Evolutionary conservation across 2,329 filamentous ascomycete genomes (phyloP), one percentile per base, ranked within the genome.

Genomic region (Colletotrichum sojae): DNA sequence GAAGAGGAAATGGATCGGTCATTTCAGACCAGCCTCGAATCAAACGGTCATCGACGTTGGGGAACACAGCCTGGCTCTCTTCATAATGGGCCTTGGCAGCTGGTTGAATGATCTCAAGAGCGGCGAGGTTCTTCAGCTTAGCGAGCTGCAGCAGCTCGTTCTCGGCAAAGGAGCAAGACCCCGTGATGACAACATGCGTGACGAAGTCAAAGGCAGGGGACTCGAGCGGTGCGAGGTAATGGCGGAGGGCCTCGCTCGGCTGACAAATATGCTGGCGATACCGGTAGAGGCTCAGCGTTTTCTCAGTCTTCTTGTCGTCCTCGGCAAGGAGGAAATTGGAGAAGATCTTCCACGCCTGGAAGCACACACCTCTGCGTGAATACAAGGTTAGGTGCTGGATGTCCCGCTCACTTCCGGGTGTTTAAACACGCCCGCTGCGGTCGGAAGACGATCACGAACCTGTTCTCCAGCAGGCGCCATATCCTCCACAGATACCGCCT

Each of bases 31-130:
- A 88, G 22, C 81, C 81, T 40, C 81, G 78, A 20, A 88, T 63
- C 3, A 88, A 76, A 6, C 83, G 78, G 70, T 88, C 85, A 46
- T 72, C 83, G 6, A 86, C 72, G 3, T 77, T 75, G 6, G 82
- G 81, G 39, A 82, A 82, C 27, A 69, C 61, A 27, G 69, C 67
- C 4, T 70, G 40, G 40, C n/a, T 13, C 15, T 43, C 40, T 43
- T 43, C 40, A 43, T 43, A n/a, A 13, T 43, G 63, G 22, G 75
- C 52, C 45, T 75, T 72, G 31, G 79, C 77, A 1, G 73, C 71
- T 1, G 81, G 80, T 67, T 84, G 79, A 15, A 85, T 76, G 22
- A 87, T 78, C 73, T 86, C 83, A 13, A 87, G 78, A 2, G 84
- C 78, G 9, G 81, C 84, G 5, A 87, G 80, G 58, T 86, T 87